Base-by-base conservation (phyloP, 805 yeast species). In the Lipomyces orientalis region DNA sequence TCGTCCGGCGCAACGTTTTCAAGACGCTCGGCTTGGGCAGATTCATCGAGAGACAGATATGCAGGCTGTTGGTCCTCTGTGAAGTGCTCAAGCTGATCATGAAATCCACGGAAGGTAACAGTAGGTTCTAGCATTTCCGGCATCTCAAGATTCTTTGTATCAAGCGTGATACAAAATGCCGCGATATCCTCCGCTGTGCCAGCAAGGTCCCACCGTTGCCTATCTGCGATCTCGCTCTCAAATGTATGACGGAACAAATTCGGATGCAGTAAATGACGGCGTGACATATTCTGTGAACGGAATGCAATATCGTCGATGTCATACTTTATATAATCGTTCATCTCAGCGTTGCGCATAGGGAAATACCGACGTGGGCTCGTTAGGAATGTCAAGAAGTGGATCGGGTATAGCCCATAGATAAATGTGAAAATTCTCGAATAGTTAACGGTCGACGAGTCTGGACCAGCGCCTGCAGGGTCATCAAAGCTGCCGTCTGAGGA, bases 321-420 rank as follows among this genome's bases (percentile, higher is more conserved):
- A 79, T 61, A 67, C 33, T 54, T 59, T 12, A 73, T 56, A 34
- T 49, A 54, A 37, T 58, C 60, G 22, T 58, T 37, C 19, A 65
- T 54, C 10, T 62, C 52, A 19, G 70, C 70, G 22, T 62, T 58
- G 61, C 74, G 67, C 62, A 64, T 52, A 7, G 71, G 61, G 49
- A 78, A 70, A 70, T 80, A 86, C 51, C 74, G 74, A 2, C 74
- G 66, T 4, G 90, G 87, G 55, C 77, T 75, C 25, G 80, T 77
- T 22, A 82, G 69, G 71, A 85, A 87, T 6, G 74, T 70, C 31
- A 82, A 71, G 4, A 87, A 76, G 68, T 84, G 84, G 29, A 81
- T 74, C 0, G 91, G 90, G 67, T 81, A 88, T 12, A 87, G 74
- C 0, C 89, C 90, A 70, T 88, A 88, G 0, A 88, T 73, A 33